Evolutionary conservation across 805 yeast species (phyloP), one percentile per base, ranked within the genome.

Genomic region (Saccharomyces eubayanus): DNA sequence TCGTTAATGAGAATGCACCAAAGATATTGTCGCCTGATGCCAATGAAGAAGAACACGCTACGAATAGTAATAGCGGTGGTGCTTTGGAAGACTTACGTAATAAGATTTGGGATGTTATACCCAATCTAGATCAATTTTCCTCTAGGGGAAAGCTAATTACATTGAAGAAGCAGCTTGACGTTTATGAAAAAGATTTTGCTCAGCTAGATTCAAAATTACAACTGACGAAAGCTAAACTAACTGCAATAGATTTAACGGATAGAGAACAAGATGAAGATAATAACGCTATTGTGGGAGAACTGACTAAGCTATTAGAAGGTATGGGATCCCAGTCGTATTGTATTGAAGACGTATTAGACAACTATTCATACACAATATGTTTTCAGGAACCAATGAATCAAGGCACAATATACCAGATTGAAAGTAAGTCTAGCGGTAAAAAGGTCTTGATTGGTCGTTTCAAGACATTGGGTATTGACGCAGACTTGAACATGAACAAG

Each of bases 391-490:
- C 49, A 14, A 48, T 48, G 20, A 14, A 36, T 6, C 53, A 50
- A 10, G 66, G 66, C 2, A 21, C 46, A 2, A 58, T 68, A 28
- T 47, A 55, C 27, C 72, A 68, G 55, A 54, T 27, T 40, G 70
- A 66, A 31, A 53, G 57, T 46, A 60, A 61, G 36, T 56, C 58
- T 1, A 54, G 55, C 16, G 60, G 64, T 6, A 59, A 61, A 30
- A 49, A 51, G n/a, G 67, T 68, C 1, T 46, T 46, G n/a, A 61
- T 68, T 43, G 72, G 72, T 31, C 47, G 49, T 10, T 60, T 63
- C 31, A 51, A 50, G 6, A 29, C 48, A 6, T 50, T 57, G 29
- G 36, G 47, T 2, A 51, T 61, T 6, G 62, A 67, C 21, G 55
- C 58, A 24, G 51, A 53, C 10, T 31, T 55, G n/a, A 56, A 58